phyloP scores from a whole-genome alignment of 305 asterid genomes.

The Coffea humblotiana region DNA sequence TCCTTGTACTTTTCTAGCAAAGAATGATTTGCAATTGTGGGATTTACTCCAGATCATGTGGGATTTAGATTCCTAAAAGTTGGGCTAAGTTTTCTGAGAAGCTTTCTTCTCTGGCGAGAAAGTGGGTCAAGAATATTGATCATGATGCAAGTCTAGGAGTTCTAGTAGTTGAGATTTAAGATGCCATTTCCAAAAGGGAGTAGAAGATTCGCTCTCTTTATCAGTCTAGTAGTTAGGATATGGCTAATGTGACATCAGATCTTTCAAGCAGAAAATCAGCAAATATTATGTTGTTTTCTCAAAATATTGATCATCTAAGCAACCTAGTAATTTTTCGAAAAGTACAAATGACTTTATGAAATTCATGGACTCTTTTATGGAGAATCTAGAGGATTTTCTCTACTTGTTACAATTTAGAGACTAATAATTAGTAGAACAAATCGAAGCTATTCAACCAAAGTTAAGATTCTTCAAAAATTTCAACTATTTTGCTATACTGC shows the following conservation, averaged over 20 bases:
- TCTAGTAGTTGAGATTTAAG: constrained; percentile 1
- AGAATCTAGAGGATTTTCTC: constrained; percentile 3
- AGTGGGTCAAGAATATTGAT: neutral
- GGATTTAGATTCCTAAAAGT: too few relatives aligned
- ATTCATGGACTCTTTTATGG: neutral
- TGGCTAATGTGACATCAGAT: neutral
- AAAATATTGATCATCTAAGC: neutral
- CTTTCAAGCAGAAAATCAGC: too few relatives aligned
- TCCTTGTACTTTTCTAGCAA: too few relatives aligned
- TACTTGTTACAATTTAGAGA: neutral
- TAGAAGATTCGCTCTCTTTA: neutral
- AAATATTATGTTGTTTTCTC: neutral
- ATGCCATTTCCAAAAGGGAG: neutral
- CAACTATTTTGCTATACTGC: neutral
- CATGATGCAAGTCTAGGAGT: neutral
- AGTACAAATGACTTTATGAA: neutral
- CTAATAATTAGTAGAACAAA: neutral
- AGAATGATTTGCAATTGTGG: too few relatives aligned
- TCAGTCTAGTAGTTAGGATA: neutral
- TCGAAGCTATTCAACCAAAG: neutral
- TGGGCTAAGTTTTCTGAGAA: too few relatives aligned
- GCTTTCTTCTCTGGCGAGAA: neutral
- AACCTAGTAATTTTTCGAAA: neutral
- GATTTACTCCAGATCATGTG: too few relatives aligned
- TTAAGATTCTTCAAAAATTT: neutral